Evolutionary conservation across 148 eudicot genomes (phyloP).

Genomic region (Drosera capensis): DNA sequence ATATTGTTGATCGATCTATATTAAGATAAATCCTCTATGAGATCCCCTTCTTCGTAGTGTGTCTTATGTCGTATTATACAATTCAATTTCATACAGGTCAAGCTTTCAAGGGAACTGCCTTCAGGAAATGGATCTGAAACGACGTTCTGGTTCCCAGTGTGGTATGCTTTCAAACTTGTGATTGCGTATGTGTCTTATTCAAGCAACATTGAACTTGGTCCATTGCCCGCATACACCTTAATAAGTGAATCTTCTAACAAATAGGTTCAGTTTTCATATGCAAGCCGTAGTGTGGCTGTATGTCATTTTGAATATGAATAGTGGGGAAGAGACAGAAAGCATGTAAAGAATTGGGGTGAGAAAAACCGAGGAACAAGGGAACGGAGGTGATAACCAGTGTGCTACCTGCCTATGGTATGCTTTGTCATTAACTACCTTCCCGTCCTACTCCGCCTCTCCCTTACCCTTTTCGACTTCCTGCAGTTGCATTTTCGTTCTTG

Average conservation of each 20-base stretch:
- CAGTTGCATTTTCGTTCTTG: no score
- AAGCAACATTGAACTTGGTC: background rate
- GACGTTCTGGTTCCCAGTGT: slow-evolving; percentile 57
- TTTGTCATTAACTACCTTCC: no score
- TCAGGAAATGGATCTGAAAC: slow-evolving; percentile 44
- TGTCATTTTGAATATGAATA: no score
- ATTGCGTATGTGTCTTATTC: background rate
- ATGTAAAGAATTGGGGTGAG: no score
- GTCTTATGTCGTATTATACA: slow-evolving; percentile 1
- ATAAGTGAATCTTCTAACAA: background rate
- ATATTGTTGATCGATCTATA: no score
- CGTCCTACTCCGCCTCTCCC: background rate
- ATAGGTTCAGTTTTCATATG: no score
- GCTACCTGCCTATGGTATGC: no score
- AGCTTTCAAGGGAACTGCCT: slow-evolving; percentile 93
- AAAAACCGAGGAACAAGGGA: no score
- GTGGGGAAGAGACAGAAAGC: no score
- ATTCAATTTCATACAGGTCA: slow-evolving; percentile 25
- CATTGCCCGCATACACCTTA: background rate
- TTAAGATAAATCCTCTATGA: background rate
- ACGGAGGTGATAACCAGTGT: no score
- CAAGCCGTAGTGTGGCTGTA: no score
- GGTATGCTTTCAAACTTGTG: slow-evolving; percentile 20
- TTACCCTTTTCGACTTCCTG: background rate
- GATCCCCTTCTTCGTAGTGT: slow-evolving; percentile 1